Evolutionary conservation across 148 eudicot species (phyloP), one percentile per base, ranked within the genome.

Genomic region (Rhododendron vialii): DNA sequence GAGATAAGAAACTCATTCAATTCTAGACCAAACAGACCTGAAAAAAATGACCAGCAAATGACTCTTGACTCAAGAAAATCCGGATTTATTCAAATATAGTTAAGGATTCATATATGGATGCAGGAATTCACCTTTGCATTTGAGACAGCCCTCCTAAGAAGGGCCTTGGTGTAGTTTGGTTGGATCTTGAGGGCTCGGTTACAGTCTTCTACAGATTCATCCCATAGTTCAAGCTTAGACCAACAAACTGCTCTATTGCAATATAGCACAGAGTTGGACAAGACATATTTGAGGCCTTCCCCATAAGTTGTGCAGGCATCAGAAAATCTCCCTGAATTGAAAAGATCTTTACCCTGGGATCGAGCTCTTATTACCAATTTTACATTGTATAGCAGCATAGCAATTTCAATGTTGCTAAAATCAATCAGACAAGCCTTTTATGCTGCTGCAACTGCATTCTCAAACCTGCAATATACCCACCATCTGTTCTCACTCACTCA

Each of bases 211-310:
- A 92, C 82, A 75, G 93, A 82, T 48, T 86, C 82, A 63, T 90
- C 87, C 93, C 93, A 90, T 88, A 86, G 61, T 63, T 91, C 91
- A 30, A 90, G 91, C 80, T 86, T 92, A 55, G 91, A 86, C 88
- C 91, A 90, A 75, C 91, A 87, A 85, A 89, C 83, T 24, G 92
- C 93, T 83, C 92, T 87, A 50, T 89, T 92, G 90, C 93, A 92
- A 81, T 87, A 91, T 12, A 92, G 89, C 17, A 89, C 84, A 12
- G 89, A 82, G 74, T 88, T 92, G 51, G 89, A 86, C 55, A 89
- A 85, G 71, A 84, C 82, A 41, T 86, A 88, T 51, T 83, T 87
- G 14, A 92, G 92, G 73, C 91, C 93, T 59, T 92, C 92, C 12
- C 91, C 91, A 88, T 87, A 90, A 78, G 91, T 88, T 4, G 85